Evolutionary conservation across 2,329 filamentous ascomycete species (phyloP).

Genomic region (Aspergillus hiratsukae): DNA sequence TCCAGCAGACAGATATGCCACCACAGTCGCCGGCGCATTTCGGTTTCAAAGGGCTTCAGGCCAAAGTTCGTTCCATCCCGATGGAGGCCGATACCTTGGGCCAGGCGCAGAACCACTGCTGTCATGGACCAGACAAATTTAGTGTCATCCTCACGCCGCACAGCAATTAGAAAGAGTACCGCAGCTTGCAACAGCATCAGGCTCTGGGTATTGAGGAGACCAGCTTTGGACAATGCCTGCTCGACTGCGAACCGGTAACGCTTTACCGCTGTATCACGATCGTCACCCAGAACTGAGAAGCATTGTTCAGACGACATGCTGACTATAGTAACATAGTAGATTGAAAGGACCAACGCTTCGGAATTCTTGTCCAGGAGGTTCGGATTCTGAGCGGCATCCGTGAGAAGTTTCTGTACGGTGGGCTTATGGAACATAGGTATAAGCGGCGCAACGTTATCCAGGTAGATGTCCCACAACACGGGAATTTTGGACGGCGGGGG

Average conservation of each 20-base stretch:
- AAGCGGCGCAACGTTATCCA: conserved; percentile 59
- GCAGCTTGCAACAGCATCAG: conserved; percentile 60
- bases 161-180: conserved; percentile 55
- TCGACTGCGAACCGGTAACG: conserved; percentile 61
- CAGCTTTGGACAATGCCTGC: conserved; percentile 59
- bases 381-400: conserved; percentile 48
- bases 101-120: conserved; percentile 39
- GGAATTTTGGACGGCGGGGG: conserved; percentile 49
- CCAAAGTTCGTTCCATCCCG: conserved; percentile 48
- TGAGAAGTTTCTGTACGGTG: conserved; percentile 48
- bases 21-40: conserved; percentile 51
- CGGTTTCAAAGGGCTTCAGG: conserved; percentile 47
- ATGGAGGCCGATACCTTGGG: conserved; percentile 46
- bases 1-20: conserved; percentile 49
- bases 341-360: conserved; percentile 58
- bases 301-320: conserved; percentile 40
- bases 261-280: conserved; percentile 45
- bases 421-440: conserved; percentile 58
- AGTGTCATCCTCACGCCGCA: conserved; percentile 38
- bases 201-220: conserved; percentile 60
- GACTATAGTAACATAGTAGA: conserved; percentile 56
- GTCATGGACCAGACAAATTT: conserved; percentile 43
- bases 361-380: conserved; percentile 48
- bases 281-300: conserved; percentile 46
- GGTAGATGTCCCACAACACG: conserved; percentile 55